Evolutionary conservation across 164 flowering plant species (phyloP).

Genomic region (Sextonia rubra): DNA sequence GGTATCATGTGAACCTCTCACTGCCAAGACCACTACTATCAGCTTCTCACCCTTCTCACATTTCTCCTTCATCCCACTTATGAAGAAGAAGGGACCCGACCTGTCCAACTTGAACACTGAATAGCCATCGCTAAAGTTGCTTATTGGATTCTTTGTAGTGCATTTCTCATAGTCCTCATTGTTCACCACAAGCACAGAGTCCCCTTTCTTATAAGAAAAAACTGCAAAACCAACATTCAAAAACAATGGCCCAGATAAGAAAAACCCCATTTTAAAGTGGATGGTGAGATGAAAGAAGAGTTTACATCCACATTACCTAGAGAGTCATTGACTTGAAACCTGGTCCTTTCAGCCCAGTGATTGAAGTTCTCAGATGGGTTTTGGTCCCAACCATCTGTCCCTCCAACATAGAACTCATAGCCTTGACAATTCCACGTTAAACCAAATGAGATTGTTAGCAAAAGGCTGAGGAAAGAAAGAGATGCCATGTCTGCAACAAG

Average conservation of each 20-base stretch:
- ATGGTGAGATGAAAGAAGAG: neutral
- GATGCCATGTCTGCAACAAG: neutral
- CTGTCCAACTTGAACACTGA: conserved; percentile 34
- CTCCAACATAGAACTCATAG: conserved; percentile 48
- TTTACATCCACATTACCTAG: conserved; percentile 31
- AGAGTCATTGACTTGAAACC: conserved; percentile 61
- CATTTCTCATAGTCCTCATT: conserved; percentile 52
- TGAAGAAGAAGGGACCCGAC: conserved; percentile 60
- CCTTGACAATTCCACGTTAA: conserved; percentile 25
- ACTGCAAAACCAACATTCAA: conserved; percentile 23
- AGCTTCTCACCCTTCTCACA: conserved; percentile 53
- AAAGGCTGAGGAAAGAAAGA: neutral
- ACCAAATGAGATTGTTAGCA: conserved; percentile 14
- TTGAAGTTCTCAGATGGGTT: conserved; percentile 42
- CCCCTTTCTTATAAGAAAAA: conserved; percentile 55
- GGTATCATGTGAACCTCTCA: conserved; percentile 8
- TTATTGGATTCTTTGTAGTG: conserved; percentile 42
- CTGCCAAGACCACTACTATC: conserved; percentile 40
- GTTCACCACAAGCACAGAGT: conserved; percentile 58
- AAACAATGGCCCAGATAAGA: no score
- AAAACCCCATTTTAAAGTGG: neutral
- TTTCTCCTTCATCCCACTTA: conserved; percentile 35
- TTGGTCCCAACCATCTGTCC: conserved; percentile 56
- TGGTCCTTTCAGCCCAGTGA: conserved; percentile 50
- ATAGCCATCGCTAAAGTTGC: conserved; percentile 31